A percentile compares a stretch with the other conserved stretches of the same genome.
Conservation (phyloP, 2,329 filamentous ascomycete species). For the Penicillium sp. region DNA sequence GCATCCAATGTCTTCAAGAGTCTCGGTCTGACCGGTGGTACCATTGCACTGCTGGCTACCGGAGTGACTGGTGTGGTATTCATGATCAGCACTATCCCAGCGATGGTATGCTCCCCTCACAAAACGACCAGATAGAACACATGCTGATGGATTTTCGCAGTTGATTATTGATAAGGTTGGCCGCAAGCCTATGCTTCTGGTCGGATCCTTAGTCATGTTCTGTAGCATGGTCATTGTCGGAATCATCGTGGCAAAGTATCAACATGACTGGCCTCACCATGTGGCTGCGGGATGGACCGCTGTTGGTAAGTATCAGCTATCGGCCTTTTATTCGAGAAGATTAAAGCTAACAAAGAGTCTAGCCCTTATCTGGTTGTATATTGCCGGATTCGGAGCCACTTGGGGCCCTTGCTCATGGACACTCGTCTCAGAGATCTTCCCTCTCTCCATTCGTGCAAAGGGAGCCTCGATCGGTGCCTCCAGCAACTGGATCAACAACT, state of each 20-base stretch:
- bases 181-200: slow-evolving; percentile 30
- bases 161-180: slow-evolving; percentile 30
- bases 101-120: slow-evolving; percentile 22
- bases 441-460: slow-evolving; percentile 29
- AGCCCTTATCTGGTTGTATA: slow-evolving; percentile 30
- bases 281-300: slow-evolving; percentile 28
- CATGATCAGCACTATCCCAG: slow-evolving; percentile 31
- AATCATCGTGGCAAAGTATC: slow-evolving; percentile 28
- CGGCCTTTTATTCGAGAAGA: not conserved
- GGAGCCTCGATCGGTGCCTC: slow-evolving; percentile 29
- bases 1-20: slow-evolving; percentile 37
- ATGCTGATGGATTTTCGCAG: not conserved
- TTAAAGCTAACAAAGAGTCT: not conserved
- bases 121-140: not conserved
- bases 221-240: slow-evolving; percentile 26
- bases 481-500: slow-evolving; percentile 33
- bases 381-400: slow-evolving; percentile 25
- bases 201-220: slow-evolving; percentile 25
- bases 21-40: slow-evolving; percentile 35
- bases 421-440: slow-evolving; percentile 29
- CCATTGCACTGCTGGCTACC: slow-evolving; percentile 33
- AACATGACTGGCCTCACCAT: slow-evolving; percentile 28
- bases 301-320: slow-evolving; percentile 19
- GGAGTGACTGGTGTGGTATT: slow-evolving; percentile 36
- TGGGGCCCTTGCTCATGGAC: slow-evolving; percentile 32